These are phyloP conservation scores for Coemansia sp. DNA, from an alignment of 192 early-diverging fungal genomes.

Conservation along the genomic window DNA sequence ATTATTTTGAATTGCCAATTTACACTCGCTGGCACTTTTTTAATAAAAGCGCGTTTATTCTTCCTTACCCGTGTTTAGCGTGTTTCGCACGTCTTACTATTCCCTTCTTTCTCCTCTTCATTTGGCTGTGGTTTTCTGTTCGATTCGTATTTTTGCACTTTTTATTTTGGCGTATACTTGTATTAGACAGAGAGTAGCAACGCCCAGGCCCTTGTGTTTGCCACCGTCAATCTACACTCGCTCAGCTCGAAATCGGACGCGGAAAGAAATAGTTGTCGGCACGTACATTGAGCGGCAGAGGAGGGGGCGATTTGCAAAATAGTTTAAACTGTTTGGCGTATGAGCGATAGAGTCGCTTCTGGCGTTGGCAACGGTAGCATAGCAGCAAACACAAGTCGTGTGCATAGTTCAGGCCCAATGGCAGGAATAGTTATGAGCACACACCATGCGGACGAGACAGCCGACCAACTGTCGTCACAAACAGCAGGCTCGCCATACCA, in stretches of 20 bases:
- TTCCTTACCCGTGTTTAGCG: too few relatives aligned
- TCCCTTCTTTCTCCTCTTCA: too few relatives aligned
- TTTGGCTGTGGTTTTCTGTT: too few relatives aligned
- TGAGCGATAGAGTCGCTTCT: constrained; percentile 1
- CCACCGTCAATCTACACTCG: background rate
- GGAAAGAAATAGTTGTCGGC: background rate
- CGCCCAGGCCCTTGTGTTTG: background rate
- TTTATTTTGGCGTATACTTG: too few relatives aligned
- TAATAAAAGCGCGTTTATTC: background rate
- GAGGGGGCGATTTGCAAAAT: background rate
- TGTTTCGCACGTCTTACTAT: too few relatives aligned
- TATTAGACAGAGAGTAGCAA: background rate
- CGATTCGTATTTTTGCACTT: too few relatives aligned
- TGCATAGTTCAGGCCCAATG: constrained; percentile 10
- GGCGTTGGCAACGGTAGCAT: background rate
- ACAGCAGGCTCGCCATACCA: constrained; percentile 28
- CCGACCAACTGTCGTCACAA: constrained; percentile 29
- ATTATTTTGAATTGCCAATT: background rate
- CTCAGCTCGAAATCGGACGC: background rate
- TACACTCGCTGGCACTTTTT: background rate
- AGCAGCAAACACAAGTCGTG: constrained; percentile 8
- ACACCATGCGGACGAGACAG: constrained; percentile 29
- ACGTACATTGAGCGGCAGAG: background rate
- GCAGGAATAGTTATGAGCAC: constrained; percentile 43
- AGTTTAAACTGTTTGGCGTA: background rate